Base-by-base conservation (phyloP, 768 basidiomycete species). In the Tubosaeta sp. region DNA sequence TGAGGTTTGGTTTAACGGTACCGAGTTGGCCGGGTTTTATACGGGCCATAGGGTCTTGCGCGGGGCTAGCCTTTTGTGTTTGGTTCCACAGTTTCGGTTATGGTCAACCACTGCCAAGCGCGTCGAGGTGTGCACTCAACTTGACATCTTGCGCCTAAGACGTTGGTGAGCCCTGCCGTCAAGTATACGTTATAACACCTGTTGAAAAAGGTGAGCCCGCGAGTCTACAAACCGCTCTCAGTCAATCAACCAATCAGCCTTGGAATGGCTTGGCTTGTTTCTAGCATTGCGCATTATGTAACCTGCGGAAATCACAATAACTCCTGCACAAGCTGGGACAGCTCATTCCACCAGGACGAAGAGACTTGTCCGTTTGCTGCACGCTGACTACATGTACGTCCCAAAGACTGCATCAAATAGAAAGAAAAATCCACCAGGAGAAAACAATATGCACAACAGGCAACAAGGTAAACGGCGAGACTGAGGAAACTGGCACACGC, bases 331-430 rank as follows among this genome's bases (percentile, higher is more conserved):
- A 27, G 27, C 27, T 18, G 18, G 35, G 35, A 18, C 6, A 4
- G 12, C 35, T 9, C 35, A 36, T 19, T 18, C 18, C 24, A 42
- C 41, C 42, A 12, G 14, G 4, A 16, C 9, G n/a, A 29, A 43
- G 19, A 18, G 2, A 43, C n/a, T 43, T 29, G 14, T 21, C 18
- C 35, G 18, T 36, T n/a, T n/a, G n/a, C n/a, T n/a, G n/a, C n/a
- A 18, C 21, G 51, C 12, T 39, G 38, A 36, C 18, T 46, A 54
- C n/a, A 27, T 31, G 57, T 45, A 43, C 11, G 36, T 39, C 42
- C 35, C 34, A 41, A 51, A 21, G 45, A 42, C 24, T 31, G 45
- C 32, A 27, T 39, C 16, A 18, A 50, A 38, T n/a, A 40, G 12
- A 42, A 18, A 10, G 13, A 39, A 40, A 34, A 32, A 32, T 30